These are phyloP conservation scores for Croton setiger DNA, from an alignment of 441 rosid genomes.

Conservation along the genomic window DNA sequence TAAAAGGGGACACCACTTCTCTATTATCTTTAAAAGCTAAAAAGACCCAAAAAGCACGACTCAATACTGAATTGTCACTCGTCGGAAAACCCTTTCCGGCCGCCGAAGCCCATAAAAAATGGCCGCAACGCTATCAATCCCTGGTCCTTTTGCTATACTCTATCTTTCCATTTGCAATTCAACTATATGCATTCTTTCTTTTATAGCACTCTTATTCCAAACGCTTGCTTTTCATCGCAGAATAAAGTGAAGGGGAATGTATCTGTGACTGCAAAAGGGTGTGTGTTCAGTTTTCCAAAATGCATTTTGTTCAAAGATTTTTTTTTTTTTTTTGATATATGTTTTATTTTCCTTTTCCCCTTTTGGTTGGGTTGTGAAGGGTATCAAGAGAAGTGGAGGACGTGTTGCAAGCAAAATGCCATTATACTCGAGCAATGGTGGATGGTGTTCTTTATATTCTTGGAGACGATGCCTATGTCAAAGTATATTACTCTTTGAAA, in stretches of 20 bases:
- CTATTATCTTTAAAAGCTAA: neutral
- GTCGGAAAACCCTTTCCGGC: conserved; percentile 3
- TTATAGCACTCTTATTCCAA: neutral
- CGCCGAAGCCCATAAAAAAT: conserved; percentile 9
- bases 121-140: conserved; percentile 12
- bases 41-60: neutral
- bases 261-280: neutral
- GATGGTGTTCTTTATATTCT: conserved; percentile 26
- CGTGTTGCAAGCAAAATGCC: conserved; percentile 16
- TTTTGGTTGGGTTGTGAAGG: neutral
- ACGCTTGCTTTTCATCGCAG: neutral
- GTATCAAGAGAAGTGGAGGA: conserved; percentile 6
- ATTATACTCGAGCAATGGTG: conserved; percentile 24
- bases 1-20: neutral
- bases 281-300: neutral
- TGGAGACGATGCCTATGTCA: conserved; percentile 29
- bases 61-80: neutral
- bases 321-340: neutral
- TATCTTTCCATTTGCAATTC: neutral
- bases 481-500: conserved; percentile 13
- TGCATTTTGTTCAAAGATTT: neutral
- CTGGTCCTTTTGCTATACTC: neutral
- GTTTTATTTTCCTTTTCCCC: neutral
- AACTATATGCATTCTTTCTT: neutral
- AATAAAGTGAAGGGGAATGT: neutral